Evolutionary conservation across 116 monocot species (phyloP), one percentile per base, ranked within the genome.

Genomic region (Cymodocea nodosa): DNA sequence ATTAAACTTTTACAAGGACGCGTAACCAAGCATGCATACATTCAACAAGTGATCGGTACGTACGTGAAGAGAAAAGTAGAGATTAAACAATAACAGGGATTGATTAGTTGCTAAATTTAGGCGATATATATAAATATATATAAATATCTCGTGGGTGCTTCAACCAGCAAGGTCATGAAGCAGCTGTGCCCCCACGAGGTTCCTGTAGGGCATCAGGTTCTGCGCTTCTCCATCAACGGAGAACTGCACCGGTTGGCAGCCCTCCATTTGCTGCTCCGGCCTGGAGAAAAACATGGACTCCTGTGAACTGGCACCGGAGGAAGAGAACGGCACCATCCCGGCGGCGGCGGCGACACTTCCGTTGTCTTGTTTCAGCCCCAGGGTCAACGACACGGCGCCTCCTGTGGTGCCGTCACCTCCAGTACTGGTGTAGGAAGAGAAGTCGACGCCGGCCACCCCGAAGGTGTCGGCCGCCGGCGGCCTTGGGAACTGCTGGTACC

Each of bases 161-260:
- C 68, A 70, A 22, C 70, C 60, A 58, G 70, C 51, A 60, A 70
- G 60, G 51, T 90, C 81, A 69, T 79, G 82, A 37, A 92, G 76
- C 64, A 92, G 56, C 15, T 87, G 92, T 51, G 85, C 73, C 20
- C 82, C 87, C 71, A 82, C 78, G 40, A 85, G 51, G 59, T 84
- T 77, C 70, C 78, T 72, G 39, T 79, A 86, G 35, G 79, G 82
- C 8, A 82, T 70, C 50, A 60, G 37, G 70, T 64, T 76, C 53
- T 79, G 90, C 15, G 62, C 72, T 40, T 81, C 86, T 5, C 73
- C 92, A 18, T 83, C 87, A 10, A 80, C 68, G 15, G 84, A 73
- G 81, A 71, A 75, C 65, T 81, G 75, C 13, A 40, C 62, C 16
- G 53, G 67, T 12, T 72, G 81, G 70, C 50, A 68, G 7, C 72